phyloP scores from a whole-genome alignment of 2,329 filamentous ascomycete species.

The Fusarium sp. region DNA sequence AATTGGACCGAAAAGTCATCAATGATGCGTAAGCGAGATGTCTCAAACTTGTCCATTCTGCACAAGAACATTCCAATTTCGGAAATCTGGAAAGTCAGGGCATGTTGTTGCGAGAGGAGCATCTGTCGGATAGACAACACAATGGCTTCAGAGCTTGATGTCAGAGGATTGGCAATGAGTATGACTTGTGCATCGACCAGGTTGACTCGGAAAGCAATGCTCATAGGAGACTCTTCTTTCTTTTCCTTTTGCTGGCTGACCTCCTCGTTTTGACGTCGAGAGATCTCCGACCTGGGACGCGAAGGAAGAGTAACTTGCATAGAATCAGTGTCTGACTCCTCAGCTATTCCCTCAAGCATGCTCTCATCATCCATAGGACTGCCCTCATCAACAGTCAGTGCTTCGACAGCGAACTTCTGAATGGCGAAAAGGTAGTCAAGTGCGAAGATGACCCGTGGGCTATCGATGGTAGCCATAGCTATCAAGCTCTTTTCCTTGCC shows the following conservation, averaged over 20 bases:
- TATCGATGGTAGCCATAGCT: conserved; percentile 93
- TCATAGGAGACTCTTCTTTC: conserved; percentile 65
- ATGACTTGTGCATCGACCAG: conserved; percentile 97
- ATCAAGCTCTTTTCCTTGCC: conserved; percentile 85
- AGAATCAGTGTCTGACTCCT: conserved; percentile 71
- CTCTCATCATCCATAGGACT: conserved; percentile 64
- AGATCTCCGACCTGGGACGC: conserved; percentile 48
- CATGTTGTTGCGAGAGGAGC: conserved; percentile 91
- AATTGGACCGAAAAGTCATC: conserved; percentile 96
- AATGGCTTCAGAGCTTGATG: conserved; percentile 91
- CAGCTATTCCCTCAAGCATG: conserved; percentile 65
- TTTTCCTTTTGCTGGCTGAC: conserved; percentile 37
- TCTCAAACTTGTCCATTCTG: conserved; percentile 97
- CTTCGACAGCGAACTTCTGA: conserved; percentile 82
- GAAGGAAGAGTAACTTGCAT: conserved; percentile 61
- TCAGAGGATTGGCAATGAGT: conserved; percentile 92
- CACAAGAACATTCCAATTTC: conserved; percentile 98
- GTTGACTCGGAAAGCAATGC: conserved; percentile 88
- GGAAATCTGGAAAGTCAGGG: conserved; percentile 91
- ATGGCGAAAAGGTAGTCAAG: conserved; percentile 95
- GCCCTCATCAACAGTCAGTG: conserved; percentile 72
- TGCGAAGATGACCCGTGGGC: conserved; percentile 93
- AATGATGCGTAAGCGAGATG: conserved; percentile 87
- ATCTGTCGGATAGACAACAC: conserved; percentile 95
- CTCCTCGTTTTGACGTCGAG: conserved; percentile 43